Base-by-base conservation (phyloP, 352 stramenopile genomes). In the Globisporangium paroecandrum region DNA sequence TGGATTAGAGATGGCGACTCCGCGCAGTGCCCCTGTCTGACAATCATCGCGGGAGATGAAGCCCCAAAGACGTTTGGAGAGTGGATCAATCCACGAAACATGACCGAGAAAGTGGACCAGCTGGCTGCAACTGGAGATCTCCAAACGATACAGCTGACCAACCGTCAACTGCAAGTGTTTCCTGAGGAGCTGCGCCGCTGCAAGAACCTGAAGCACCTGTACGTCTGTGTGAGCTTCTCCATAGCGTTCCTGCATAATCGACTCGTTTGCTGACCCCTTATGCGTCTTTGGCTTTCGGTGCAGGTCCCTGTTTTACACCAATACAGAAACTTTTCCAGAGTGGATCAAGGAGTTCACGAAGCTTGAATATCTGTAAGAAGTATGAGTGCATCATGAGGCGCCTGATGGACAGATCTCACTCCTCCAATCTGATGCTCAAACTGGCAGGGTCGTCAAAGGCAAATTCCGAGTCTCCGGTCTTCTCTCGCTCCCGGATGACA, bases 241-340 rank as follows among this genome's bases (percentile, higher is more conserved):
- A 15, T 15, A 47, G 0, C 13, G 4, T 47, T n/a, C 41, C 18
- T 47, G 15, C 41, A 47, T 47, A 47, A n/a, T n/a, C 4, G 12
- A 18, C 41, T 47, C 13, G 41, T 20, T 47, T 7, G 13, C 13
- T 47, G 13, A 47, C 41, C 5, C 12, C 12, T 47, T 5, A n/a
- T 47, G 12, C 4, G 41, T 47, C 1, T 15, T 47, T 18, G 41
- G 15, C 13, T 47, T 47, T 47, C n/a, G 41, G 41, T 27, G 4
- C 43, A 86, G 76, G 4, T 76, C 76, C 0, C 61, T 86, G 18
- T 66, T 73, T 4, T 83, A 86, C 25, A 76, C 76, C 0, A 65
- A 80, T 55, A 83, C 70, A 0, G 27, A 76, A 22, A 71, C 65
- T 2, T 25, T 86, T 8, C 74, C 78, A 4, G 49, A 29, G 2